Evolutionary conservation across 2,329 filamentous ascomycete genomes (phyloP).

Genomic region (Immersiporthe knoxdaviesiana): DNA sequence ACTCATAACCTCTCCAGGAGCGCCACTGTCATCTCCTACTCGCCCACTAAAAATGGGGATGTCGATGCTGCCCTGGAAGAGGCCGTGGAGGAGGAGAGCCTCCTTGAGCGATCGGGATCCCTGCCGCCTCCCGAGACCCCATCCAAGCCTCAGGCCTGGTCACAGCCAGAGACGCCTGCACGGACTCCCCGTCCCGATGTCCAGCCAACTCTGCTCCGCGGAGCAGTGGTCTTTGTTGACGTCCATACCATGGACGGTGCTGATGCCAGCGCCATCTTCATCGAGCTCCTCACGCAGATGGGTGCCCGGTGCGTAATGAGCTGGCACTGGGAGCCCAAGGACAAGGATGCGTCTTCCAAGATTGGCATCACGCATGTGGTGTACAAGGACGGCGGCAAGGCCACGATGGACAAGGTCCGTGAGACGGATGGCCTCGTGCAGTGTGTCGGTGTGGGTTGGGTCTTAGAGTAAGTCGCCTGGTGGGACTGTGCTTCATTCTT

Average conservation of each 20-base stretch:
- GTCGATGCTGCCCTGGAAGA: conserved; percentile 37
- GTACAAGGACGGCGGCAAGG: conserved; percentile 82
- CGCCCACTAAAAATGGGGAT: conserved; percentile 49
- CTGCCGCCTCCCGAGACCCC: conserved; percentile 46
- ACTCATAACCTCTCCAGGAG: conserved; percentile 47
- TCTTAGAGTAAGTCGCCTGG: conserved; percentile 71
- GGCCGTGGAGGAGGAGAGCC: conserved; percentile 31
- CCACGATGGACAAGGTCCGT: conserved; percentile 80
- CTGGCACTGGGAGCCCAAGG: conserved; percentile 72
- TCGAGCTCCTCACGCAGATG: conserved; percentile 78
- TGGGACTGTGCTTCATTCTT: not conserved
- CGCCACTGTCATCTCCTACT: conserved; percentile 58
- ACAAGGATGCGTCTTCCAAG: conserved; percentile 47
- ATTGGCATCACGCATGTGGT: conserved; percentile 86
- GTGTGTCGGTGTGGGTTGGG: conserved; percentile 87
- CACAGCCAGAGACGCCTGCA: conserved; percentile 57
- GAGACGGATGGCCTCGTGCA: conserved; percentile 74
- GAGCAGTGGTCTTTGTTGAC: conserved; percentile 80
- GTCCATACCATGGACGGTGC: conserved; percentile 81
- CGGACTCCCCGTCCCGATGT: conserved; percentile 60
- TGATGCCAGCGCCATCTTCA: conserved; percentile 79
- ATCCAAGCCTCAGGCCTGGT: conserved; percentile 56
- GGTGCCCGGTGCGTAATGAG: conserved; percentile 77
- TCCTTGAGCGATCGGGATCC: conserved; percentile 32
- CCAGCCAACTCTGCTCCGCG: conserved; percentile 61